phyloP scores from a whole-genome alignment of 176 grass and related monocot genomes.

The Ananas comosus region DNA sequence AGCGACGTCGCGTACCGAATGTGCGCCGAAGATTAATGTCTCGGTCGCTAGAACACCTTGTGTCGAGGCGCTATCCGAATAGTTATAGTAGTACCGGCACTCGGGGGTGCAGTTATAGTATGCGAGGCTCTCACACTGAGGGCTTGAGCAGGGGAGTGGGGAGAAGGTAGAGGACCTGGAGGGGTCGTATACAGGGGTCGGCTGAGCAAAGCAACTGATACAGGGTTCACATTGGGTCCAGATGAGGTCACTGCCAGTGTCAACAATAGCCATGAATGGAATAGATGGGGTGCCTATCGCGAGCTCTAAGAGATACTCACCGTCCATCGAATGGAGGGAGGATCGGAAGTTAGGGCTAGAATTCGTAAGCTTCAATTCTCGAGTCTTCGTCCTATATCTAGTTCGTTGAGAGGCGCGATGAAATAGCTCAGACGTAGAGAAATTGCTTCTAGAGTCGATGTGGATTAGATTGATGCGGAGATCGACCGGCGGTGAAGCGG shows the following conservation, averaged over 20 bases:
- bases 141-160: conserved; percentile 31
- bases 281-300: conserved; percentile 57
- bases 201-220: conserved; percentile 39
- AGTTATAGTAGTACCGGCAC: conserved; percentile 37
- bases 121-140: conserved; percentile 39
- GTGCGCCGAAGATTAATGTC: conserved; percentile 46
- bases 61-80: conserved; percentile 56
- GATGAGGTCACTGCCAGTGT: conserved; percentile 73
- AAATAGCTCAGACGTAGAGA: background rate
- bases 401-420: background rate
- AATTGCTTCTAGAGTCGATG: background rate
- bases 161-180: conserved; percentile 61
- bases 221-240: conserved; percentile 93
- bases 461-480: background rate
- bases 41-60: conserved; percentile 55
- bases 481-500: background rate
- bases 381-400: background rate
- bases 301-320: conserved; percentile 62
- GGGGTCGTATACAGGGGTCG: conserved; percentile 48
- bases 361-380: too few species aligned
- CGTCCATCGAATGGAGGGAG: conserved; percentile 37
- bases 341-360: conserved; percentile 21
- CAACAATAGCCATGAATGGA: conserved; percentile 49
- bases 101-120: conserved; percentile 24
- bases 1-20: conserved; percentile 16